Evolutionary conservation across 257 asterid species (phyloP).

Genomic region (Solanum virginianum): DNA sequence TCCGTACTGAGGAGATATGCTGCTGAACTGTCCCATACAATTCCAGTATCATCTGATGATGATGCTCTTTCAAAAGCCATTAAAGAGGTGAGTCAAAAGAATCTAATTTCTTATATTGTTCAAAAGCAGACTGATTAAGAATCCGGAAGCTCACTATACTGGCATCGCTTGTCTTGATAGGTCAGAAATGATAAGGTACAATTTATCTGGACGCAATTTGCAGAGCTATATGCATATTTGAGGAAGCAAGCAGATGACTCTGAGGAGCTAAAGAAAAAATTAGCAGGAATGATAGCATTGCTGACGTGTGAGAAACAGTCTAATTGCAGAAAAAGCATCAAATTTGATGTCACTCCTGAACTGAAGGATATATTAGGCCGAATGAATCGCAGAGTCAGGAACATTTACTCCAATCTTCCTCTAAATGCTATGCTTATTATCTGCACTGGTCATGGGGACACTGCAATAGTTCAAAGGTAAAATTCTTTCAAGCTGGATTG

Average conservation of each 20-base stretch:
- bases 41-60: conserved; percentile 74
- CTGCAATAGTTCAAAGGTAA: conserved; percentile 77
- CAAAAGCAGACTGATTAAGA: not conserved
- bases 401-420: conserved; percentile 61
- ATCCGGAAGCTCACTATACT: not conserved
- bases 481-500: not conserved
- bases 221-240: conserved; percentile 56
- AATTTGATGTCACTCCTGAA: conserved; percentile 47
- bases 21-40: conserved; percentile 63
- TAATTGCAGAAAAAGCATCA: conserved; percentile 30
- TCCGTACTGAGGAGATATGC: conserved; percentile 69
- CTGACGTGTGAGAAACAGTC: conserved; percentile 57
- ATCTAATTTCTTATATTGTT: not conserved
- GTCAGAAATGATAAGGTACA: conserved; percentile 60
- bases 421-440: conserved; percentile 70
- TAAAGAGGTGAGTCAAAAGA: conserved; percentile 56
- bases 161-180: conserved; percentile 16
- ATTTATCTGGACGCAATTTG: conserved; percentile 80
- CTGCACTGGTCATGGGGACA: conserved; percentile 95
- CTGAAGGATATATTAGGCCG: conserved; percentile 60
- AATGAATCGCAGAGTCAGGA: conserved; percentile 47
- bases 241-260: conserved; percentile 60
- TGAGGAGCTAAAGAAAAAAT: conserved; percentile 39
- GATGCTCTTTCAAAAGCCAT: conserved; percentile 80
- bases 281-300: conserved; percentile 89